Evolutionary conservation across 2,329 filamentous ascomycete genomes (phyloP).

Genomic region (Hansfordia pulvinata): DNA sequence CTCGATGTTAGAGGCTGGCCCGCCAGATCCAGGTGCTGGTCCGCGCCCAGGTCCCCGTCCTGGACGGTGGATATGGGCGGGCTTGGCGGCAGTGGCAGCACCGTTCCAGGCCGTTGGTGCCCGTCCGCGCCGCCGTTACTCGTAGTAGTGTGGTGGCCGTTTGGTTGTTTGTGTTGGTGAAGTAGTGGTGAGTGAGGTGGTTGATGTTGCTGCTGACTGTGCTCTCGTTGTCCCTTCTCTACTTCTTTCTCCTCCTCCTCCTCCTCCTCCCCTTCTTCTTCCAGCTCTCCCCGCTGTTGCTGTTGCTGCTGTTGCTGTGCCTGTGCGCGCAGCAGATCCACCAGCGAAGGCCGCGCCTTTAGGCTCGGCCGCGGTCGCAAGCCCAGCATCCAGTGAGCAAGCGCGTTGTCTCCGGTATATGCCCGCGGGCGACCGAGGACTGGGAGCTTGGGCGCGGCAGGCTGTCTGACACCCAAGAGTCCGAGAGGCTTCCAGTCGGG

Average conservation of each 20-base stretch:
- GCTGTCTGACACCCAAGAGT: too few species aligned
- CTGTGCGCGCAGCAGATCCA: slow-evolving; percentile 29
- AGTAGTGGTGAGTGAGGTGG: too few species aligned
- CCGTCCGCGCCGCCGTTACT: not conserved
- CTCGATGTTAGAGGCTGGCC: too few species aligned
- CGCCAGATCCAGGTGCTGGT: not conserved
- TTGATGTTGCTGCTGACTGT: slow-evolving; percentile 14
- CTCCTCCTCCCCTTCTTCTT: too few species aligned
- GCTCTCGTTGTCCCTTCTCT: slow-evolving; percentile 3
- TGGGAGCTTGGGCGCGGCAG: too few species aligned
- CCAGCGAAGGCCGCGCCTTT: slow-evolving; percentile 37
- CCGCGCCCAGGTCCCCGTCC: not conserved
- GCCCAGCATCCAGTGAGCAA: slow-evolving; percentile 28
- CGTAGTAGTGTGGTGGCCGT: slow-evolving; percentile 1
- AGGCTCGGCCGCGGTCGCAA: slow-evolving; percentile 34
- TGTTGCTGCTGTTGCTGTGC: slow-evolving; percentile 12
- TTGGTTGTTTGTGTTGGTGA: not conserved
- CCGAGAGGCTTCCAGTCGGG: too few species aligned
- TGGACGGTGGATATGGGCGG: not conserved
- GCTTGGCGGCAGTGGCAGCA: not conserved
- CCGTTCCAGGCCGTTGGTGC: too few species aligned
- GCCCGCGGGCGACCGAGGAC: too few species aligned
- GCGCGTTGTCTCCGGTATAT: too few species aligned
- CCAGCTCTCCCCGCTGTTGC: slow-evolving; percentile 8
- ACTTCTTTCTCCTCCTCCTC: too few species aligned